These are phyloP conservation scores for Dothistroma septosporum DNA, from an alignment of 2,329 filamentous ascomycete species.

Conservation along the genomic window DNA sequence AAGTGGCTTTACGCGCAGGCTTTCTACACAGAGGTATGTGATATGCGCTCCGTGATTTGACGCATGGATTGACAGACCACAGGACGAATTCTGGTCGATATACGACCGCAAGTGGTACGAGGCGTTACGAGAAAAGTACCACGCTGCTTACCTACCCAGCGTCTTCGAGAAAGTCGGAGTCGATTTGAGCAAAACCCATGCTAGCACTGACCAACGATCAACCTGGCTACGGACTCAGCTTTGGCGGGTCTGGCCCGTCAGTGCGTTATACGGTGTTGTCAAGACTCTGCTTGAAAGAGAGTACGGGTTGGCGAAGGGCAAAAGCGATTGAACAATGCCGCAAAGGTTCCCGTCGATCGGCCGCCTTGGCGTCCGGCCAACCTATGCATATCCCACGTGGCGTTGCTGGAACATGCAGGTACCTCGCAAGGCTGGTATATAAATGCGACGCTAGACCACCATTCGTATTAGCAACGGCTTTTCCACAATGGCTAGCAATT, in stretches of 20 bases:
- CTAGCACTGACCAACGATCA: conserved; percentile 4
- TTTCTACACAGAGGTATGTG: conserved; percentile 60
- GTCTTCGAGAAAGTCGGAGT: conserved; percentile 69
- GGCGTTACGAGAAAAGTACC: conserved; percentile 58
- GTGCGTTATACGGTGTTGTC: conserved; percentile 21
- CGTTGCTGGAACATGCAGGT: not conserved
- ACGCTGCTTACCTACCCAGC: conserved; percentile 58
- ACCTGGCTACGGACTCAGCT: conserved; percentile 16
- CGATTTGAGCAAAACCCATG: conserved; percentile 15
- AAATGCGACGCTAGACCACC: not conserved
- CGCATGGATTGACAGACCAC: not conserved
- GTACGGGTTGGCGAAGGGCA: conserved; percentile 19
- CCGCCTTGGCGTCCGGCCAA: not conserved
- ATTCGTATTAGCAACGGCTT: not conserved
- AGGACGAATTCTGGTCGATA: conserved; percentile 64
- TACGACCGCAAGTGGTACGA: conserved; percentile 62
- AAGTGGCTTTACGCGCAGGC: conserved; percentile 88
- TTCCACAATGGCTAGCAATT: not conserved
- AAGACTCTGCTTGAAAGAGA: conserved; percentile 20
- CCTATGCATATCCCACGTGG: not conserved
- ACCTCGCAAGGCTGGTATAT: not conserved
- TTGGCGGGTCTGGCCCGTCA: conserved; percentile 21
- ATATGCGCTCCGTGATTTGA: not conserved
- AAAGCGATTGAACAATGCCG: not conserved
- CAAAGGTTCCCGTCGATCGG: not conserved